Percentiles rank a stretch among this genome's conserved stretches.
Conservation (phyloP, 139 green algal genomes). For the Chlamydomonas sphaeroides region DNA sequence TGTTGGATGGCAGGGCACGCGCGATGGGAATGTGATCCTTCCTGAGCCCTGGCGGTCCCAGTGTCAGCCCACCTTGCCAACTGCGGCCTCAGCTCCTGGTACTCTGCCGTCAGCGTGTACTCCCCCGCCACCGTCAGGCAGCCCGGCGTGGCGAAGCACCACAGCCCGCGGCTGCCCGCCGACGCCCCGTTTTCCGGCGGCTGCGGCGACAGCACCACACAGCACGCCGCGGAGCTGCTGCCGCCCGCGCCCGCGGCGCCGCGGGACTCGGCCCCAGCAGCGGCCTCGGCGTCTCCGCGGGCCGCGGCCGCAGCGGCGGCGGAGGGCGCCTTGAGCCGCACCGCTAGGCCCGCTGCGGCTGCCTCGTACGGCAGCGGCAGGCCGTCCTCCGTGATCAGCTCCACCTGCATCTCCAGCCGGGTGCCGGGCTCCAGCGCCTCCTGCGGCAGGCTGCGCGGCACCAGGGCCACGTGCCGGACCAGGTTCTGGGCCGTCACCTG, state of each 20-base stretch:
- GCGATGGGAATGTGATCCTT: no score
- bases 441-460: conserved; percentile 33
- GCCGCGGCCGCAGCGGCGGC: conserved; percentile 24
- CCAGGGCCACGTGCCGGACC: conserved; percentile 39
- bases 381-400: conserved; percentile 62
- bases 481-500: conserved; percentile 36
- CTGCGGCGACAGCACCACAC: conserved; percentile 8
- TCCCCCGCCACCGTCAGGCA: conserved; percentile 51
- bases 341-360: conserved; percentile 36
- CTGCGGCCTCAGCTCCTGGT: conserved; percentile 53
- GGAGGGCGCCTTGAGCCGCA: conserved; percentile 48
- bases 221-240: conserved; percentile 21
- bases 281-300: not conserved
- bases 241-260: not conserved
- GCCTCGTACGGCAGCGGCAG: conserved; percentile 44
- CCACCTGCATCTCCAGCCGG: conserved; percentile 39
- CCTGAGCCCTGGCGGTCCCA: no score
- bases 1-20: no score
- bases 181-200: conserved; percentile 7
- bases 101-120: conserved; percentile 62
- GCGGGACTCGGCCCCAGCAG: not conserved
- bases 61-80: conserved; percentile 48
- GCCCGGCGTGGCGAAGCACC: conserved; percentile 4
- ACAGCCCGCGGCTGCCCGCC: not conserved
- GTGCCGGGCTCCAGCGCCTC: conserved; percentile 34